Base-by-base conservation (phyloP, 164 flowering plant species). In the Amborella trichopoda region DNA sequence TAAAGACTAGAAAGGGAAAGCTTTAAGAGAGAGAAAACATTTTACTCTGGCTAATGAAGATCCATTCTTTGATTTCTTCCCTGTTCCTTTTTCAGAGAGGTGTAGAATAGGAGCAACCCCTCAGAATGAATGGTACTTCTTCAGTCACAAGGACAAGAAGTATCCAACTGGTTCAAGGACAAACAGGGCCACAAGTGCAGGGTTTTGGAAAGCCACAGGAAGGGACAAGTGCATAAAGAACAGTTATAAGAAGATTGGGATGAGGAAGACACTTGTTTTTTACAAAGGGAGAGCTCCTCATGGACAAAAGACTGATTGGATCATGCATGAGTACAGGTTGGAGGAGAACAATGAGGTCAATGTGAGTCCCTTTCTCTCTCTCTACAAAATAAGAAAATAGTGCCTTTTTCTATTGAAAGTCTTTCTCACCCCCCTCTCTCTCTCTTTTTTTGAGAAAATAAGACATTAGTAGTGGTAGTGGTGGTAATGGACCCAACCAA, bases 201-300 rank as follows among this genome's bases (percentile, higher is more conserved):
- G 97, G 30, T 90, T 90, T 48, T 90, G 97, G 97, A 90, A 90
- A 66, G 97, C 97, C 14, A 90, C 97, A 0, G 97, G 97, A 33
- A 56, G 97, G 26, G 97, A 90, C 63, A 90, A 90, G 52, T 85
- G 94, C 74, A 90, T 90, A n/a, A 55, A 94, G 36, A 85, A 72
- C 77, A 78, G 52, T 58, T 68, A 56, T 68, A 74, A 78, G 75
- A 84, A 82, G 71, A 82, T 89, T 28, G 97, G 97, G 1, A 89
- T 89, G 97, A 73, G 97, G 55, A 89, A 89, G 49, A 89, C 97
- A 24, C 82, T 89, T 0, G 95, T 89, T 3, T 89, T 89, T 70
- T 89, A 89, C 56, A 54, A 80, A 53, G 97, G 97, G 1, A 62
- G 97, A 59, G 97, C 97, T 32, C 97, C 97, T 5, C 95, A 89